A percentile compares a stretch with the other conserved stretches of the same genome.
Evolutionary conservation across 2,329 filamentous ascomycete genomes (phyloP).

Genomic region (Monosporascus sp.): DNA sequence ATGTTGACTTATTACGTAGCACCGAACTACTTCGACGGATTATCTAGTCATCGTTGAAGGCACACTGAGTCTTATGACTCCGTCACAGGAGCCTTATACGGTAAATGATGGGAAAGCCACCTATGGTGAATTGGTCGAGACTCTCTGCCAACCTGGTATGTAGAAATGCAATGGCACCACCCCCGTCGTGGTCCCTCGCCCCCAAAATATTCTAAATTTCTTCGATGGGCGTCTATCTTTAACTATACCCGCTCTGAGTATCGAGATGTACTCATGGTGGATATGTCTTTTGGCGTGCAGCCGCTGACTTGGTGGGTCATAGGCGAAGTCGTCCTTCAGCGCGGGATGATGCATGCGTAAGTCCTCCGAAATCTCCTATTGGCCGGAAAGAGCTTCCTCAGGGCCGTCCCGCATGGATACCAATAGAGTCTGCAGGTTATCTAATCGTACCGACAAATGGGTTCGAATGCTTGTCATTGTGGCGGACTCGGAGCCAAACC

Average conservation of each 20-base stretch:
- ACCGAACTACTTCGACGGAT: constrained; percentile 28
- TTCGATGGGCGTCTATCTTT: not conserved
- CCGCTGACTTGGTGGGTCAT: not conserved
- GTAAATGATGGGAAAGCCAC: constrained; percentile 19
- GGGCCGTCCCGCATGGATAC: not conserved
- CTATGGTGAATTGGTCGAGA: constrained; percentile 21
- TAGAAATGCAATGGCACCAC: not conserved
- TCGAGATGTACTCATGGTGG: not conserved
- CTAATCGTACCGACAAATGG: constrained; percentile 24
- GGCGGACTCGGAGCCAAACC: constrained; percentile 17
- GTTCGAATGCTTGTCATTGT: constrained; percentile 20
- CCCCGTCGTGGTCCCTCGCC: not conserved
- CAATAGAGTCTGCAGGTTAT: constrained; percentile 12
- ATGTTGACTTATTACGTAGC: constrained; percentile 11
- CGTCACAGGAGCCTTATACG: constrained; percentile 14
- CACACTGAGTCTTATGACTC: constrained; percentile 23
- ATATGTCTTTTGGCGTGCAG: not conserved
- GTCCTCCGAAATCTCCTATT: constrained; percentile 8
- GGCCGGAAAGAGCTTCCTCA: not conserved
- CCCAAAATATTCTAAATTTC: not conserved
- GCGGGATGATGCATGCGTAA: constrained; percentile 29
- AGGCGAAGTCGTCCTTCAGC: constrained; percentile 24
- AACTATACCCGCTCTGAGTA: not conserved
- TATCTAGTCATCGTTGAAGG: constrained; percentile 25
- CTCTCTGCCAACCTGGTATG: constrained; percentile 16